Percentiles rank a stretch among this genome's conserved stretches.
These are phyloP conservation scores for Fragaria vesca DNA, from an alignment of 306 rosid genomes.

Conservation along the genomic window DNA sequence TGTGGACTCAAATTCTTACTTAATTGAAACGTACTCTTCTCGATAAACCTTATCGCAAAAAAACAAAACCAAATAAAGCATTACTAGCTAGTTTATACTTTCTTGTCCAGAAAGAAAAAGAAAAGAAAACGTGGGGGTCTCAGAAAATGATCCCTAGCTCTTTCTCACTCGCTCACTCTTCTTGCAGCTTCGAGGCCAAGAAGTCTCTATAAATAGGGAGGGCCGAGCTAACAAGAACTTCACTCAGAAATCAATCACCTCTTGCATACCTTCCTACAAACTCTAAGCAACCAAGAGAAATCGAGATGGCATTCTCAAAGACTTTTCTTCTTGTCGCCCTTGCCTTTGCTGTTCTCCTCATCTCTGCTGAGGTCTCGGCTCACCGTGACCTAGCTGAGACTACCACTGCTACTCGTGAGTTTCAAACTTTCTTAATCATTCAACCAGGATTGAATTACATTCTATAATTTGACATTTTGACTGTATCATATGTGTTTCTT, in stretches of 20 bases:
- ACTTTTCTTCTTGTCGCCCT: constrained; percentile 6
- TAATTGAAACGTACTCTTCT: not conserved
- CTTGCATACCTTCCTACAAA: not conserved
- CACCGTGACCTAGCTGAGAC: constrained; percentile 7
- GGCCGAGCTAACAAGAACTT: not conserved
- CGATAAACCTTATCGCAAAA: no score
- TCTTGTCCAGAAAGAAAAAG: not conserved
- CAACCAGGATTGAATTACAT: not conserved
- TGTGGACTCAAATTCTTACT: not conserved
- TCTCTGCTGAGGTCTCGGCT: constrained; percentile 6
- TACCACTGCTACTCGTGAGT: constrained; percentile 12
- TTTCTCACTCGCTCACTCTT: not conserved
- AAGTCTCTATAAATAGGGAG: constrained; percentile 6
- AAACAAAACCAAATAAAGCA: not conserved
- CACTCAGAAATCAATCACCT: not conserved
- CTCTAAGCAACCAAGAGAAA: not conserved
- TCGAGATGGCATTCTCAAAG: constrained; percentile 12
- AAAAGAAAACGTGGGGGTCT: not conserved
- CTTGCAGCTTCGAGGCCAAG: not conserved
- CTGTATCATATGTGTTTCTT: not conserved
- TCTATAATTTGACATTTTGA: not conserved
- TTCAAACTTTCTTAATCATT: not conserved
- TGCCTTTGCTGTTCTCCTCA: not conserved
- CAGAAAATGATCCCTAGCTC: not conserved
- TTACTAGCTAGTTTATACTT: not conserved